A percentile compares a stretch with the other conserved stretches of the same genome.
Conservation (phyloP, 805 yeast species). For the Dipodascus albidus region DNA sequence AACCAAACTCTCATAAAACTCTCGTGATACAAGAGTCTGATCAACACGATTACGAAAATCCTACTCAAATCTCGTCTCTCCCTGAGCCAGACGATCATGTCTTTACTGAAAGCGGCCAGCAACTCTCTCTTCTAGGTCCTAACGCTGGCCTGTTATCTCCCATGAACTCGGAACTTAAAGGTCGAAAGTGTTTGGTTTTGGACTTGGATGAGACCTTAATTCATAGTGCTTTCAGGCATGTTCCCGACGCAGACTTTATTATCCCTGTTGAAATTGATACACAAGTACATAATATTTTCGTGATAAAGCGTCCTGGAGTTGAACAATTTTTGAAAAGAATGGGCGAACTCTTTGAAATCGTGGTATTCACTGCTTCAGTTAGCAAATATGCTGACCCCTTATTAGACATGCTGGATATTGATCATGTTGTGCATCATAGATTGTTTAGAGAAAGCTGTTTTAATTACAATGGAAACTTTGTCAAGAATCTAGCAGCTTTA, state of each 20-base stretch:
- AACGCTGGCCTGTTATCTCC: conserved; percentile 45
- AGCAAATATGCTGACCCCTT: conserved; percentile 94
- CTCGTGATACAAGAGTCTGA: not conserved
- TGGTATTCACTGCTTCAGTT: conserved; percentile 94
- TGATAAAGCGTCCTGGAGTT: conserved; percentile 95
- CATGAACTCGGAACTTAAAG: conserved; percentile 36
- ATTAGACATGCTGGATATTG: conserved; percentile 74
- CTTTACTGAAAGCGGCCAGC: not conserved
- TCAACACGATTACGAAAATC: not conserved
- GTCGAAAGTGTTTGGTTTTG: conserved; percentile 75
- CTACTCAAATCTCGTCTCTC: not conserved
- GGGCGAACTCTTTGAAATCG: conserved; percentile 84
- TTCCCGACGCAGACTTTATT: conserved; percentile 89
- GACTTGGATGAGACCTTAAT: conserved; percentile 96
- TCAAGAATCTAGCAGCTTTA: conserved; percentile 84
- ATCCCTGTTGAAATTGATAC: conserved; percentile 95
- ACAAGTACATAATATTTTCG: conserved; percentile 88
- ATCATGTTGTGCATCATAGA: conserved; percentile 73
- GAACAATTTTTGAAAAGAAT: conserved; percentile 80
- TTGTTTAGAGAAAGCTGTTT: conserved; percentile 90
- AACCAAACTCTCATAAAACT: not conserved
- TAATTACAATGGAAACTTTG: conserved; percentile 87
- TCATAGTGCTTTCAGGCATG: conserved; percentile 86
- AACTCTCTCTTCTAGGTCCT: not conserved
- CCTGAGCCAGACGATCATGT: conserved; percentile 1